Percentiles rank a stretch among this genome's conserved stretches.
These are phyloP conservation scores for Vitis labrusca DNA, from an alignment of 164 flowering plant genomes.

Conservation along the genomic window DNA sequence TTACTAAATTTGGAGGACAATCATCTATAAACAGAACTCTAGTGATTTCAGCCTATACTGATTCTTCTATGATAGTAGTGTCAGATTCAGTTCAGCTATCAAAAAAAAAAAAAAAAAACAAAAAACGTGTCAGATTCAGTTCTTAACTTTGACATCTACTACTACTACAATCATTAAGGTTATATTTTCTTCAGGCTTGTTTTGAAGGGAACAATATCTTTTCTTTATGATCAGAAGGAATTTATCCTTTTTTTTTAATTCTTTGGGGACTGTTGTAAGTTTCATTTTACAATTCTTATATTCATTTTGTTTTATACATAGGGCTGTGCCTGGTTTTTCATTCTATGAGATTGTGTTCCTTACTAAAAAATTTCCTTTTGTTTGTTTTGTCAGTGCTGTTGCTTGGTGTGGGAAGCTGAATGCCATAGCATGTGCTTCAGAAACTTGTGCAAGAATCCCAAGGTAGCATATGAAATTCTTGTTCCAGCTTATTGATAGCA, in stretches of 20 bases:
- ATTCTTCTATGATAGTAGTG: too few relatives aligned
- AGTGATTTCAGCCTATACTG: too few relatives aligned
- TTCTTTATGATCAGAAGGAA: background rate
- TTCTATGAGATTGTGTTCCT: too few relatives aligned
- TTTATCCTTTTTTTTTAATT: background rate
- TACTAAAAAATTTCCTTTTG: background rate
- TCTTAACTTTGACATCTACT: too few relatives aligned
- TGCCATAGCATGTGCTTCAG: conserved; percentile 96
- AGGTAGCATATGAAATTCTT: conserved; percentile 49
- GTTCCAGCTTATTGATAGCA: background rate
- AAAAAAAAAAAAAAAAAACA: too few relatives aligned
- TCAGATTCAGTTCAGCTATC: too few relatives aligned
- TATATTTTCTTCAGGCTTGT: background rate
- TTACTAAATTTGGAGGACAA: too few relatives aligned
- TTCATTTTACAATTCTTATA: background rate
- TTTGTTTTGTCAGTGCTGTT: conserved; percentile 66
- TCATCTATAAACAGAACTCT: too few relatives aligned
- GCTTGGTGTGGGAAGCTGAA: conserved; percentile 96
- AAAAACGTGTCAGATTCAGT: too few relatives aligned
- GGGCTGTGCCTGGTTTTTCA: too few relatives aligned
- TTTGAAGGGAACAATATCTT: background rate
- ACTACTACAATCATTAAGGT: too few relatives aligned
- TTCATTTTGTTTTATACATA: background rate
- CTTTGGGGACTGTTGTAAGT: background rate
- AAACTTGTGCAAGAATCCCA: conserved; percentile 98